Evolutionary conservation across 805 yeast genomes (phyloP), one percentile per base, ranked within the genome.

Genomic region (Hanseniaspora lachancei): DNA sequence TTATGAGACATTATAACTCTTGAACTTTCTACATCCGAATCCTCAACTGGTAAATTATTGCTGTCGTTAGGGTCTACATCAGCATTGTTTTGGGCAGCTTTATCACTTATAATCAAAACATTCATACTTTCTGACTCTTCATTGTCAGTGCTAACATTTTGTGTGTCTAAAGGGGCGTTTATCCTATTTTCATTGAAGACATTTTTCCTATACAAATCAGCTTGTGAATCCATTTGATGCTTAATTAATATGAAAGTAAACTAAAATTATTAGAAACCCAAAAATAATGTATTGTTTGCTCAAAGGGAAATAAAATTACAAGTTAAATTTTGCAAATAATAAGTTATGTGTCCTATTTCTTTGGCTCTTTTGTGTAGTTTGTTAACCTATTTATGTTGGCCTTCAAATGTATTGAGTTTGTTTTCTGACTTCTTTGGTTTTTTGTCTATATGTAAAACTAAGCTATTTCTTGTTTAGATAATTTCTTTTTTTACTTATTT

Each of bases 11-110:
- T 32, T 9, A 46, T 32, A 5, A 46, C 23, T 20, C 39, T 46
- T 13, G 49, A 46, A 39, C 49, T 46, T 34, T 44, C 50, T n/a
- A 38, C 18, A 46, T 46, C 36, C 3, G 35, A 41, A 18, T 36
- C 56, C 3, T 49, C 52, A 8, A 12, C 23, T n/a, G 56, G 56
- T 10, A 53, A 32, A 20, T 53, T 32, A 23, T 53, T 53, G 34
- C 56, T 53, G 24, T 53, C 56, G 23, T 53, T 41, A 5, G 56
- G 56, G 15, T 46, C 40, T 20, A 46, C 34, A 7, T 43, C 49
- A 9, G 16, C 21, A n/a, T 16, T 15, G 7, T 47, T 35, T 5
- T 23, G 27, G 23, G 32, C 18, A 15, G 7, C 34, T 9, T 49
- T 41, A 32, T 32, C 21, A 50, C n/a, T 15, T 32, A 43, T 34